Evolutionary conservation across 2,329 filamentous ascomycete genomes (phyloP), one percentile per base, ranked within the genome.

Genomic region (Cryoendolithus antarcticus): DNA sequence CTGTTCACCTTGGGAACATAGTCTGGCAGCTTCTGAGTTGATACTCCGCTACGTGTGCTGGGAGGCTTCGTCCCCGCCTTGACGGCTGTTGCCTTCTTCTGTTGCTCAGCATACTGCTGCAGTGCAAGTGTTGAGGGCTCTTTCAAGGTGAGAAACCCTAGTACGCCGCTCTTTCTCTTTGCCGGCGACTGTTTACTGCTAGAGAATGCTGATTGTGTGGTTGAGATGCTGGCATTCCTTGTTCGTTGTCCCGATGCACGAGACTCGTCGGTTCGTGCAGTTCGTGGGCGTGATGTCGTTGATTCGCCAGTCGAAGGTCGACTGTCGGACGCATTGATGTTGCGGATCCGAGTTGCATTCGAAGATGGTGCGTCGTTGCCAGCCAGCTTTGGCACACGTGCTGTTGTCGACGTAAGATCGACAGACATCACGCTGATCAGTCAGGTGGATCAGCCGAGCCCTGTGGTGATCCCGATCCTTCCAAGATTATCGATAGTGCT

Each of bases 1-100:
- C 65, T 65, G 43, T 72, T 73, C 29, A 71, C 69, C 44, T 65
- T 71, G 12, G 69, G 69, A 1, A 72, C 66, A 39, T 56, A 57
- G 3, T 60, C 47, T 4, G 70, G 69, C 30, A 73, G 58, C 45
- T 66, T 70, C 43, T 66, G 60, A 4, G 58, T 48, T 4, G 65
- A 62, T 1, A 66, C 54, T 32, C 60, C 56, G 2, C 61, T 52
- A 24, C 61, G 50, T 15, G 36, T 57, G 12, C 48, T 34, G 2
- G 24, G 24, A 6, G 24, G 24, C 21, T 35, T 19, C 35, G 30
- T 35, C 9, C 28, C 47, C 9, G 36, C 42, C 32, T 44, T 48
- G 9, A 36, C 35, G 13, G 36, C 41, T 13, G 47, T 38, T n/a
- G 54, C 50, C 41, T 61, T 57, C 48, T 60, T 65, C 45, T 56